Percentiles rank a stretch among this genome's conserved stretches.
Conservation (phyloP, 164 flowering plant species). For the Nymphaea colorata region DNA sequence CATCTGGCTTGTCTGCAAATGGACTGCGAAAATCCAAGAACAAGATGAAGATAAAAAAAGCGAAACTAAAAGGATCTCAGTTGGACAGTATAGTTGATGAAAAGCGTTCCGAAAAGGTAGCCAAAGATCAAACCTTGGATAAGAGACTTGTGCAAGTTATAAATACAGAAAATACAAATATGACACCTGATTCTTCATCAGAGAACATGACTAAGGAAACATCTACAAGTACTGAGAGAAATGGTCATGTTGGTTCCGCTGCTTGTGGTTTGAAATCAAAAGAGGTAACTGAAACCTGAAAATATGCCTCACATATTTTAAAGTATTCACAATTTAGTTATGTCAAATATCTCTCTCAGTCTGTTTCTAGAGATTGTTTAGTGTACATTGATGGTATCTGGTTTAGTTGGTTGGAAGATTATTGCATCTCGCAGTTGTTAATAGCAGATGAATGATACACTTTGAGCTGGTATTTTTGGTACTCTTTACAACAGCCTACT, state of each 20-base stretch:
- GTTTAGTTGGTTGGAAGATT: too few relatives aligned
- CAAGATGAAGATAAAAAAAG: too few relatives aligned
- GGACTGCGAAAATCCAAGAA: background rate
- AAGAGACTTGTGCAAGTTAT: background rate
- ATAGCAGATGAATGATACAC: too few relatives aligned
- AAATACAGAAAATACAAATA: too few relatives aligned
- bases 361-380: too few relatives aligned
- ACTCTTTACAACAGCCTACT: too few relatives aligned
- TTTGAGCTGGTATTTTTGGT: too few relatives aligned
- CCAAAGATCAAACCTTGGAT: background rate
- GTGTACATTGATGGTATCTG: too few relatives aligned
- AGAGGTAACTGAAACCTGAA: background rate
- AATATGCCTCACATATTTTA: too few relatives aligned
- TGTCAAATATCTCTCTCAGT: too few relatives aligned
- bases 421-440: too few relatives aligned
- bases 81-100: background rate
- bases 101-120: background rate
- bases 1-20: background rate
- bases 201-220: background rate
- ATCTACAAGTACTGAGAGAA: background rate
- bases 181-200: background rate
- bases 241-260: background rate
- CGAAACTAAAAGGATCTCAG: background rate
- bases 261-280: background rate
- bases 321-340: too few relatives aligned